These are phyloP conservation scores for Leccinum arenicola DNA, from an alignment of 768 basidiomycete species.

Conservation along the genomic window DNA sequence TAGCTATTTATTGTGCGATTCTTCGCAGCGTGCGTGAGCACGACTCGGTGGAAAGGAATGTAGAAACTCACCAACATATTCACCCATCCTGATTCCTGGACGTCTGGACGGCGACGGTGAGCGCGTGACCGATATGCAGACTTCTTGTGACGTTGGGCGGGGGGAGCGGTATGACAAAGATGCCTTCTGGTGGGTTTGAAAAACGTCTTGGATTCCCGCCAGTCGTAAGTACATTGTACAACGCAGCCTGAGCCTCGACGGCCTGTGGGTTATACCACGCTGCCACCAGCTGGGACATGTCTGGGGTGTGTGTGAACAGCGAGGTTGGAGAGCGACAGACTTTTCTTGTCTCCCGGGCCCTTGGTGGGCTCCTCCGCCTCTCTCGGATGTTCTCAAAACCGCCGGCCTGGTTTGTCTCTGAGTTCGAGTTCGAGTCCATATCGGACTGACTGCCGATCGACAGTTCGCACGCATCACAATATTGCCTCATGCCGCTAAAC, in stretches of 20 bases:
- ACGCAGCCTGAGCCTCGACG: conserved; percentile 72
- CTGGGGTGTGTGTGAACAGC: conserved; percentile 36
- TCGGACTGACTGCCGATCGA: too few species aligned
- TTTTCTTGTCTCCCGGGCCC: too few species aligned
- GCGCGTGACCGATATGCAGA: conserved; percentile 91
- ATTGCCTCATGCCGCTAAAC: too few species aligned
- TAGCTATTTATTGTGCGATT: too few species aligned
- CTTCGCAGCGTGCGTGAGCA: too few species aligned
- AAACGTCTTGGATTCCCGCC: too few species aligned
- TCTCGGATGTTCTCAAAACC: too few species aligned
- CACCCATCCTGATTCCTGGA: conserved; percentile 51
- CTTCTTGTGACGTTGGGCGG: conserved; percentile 97
- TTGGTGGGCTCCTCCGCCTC: too few species aligned
- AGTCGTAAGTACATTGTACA: conserved; percentile 50
- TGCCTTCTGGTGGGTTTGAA: conserved; percentile 55
- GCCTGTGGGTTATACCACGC: conserved; percentile 91
- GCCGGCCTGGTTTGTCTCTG: too few species aligned
- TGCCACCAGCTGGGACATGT: conserved; percentile 83
- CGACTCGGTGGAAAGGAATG: not conserved
- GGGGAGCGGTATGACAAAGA: conserved; percentile 84
- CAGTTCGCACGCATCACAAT: too few species aligned
- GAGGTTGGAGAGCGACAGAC: too few species aligned
- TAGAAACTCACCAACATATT: conserved; percentile 71
- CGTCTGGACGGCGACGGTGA: conserved; percentile 82
- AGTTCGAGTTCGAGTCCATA: too few species aligned